Evolutionary conservation across 2,329 filamentous ascomycete species (phyloP).

Genomic region (Penicillium sp.): DNA sequence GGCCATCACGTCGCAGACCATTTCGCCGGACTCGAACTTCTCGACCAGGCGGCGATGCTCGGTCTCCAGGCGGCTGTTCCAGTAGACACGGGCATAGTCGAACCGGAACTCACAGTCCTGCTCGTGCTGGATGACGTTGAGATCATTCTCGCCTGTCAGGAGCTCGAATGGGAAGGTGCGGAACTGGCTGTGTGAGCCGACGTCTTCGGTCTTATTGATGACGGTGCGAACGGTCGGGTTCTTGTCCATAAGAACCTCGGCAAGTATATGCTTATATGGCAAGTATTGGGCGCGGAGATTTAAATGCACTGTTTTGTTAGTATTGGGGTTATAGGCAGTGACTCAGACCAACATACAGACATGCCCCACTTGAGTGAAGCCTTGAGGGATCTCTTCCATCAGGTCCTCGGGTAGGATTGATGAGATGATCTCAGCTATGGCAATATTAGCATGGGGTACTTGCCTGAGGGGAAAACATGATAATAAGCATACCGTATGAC

Average conservation of each 20-base stretch:
- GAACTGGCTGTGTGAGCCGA: conserved; percentile 80
- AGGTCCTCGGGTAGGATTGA: conserved; percentile 77
- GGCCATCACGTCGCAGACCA: conserved; percentile 94
- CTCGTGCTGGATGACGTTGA: conserved; percentile 80
- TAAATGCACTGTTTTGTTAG: conserved; percentile 64
- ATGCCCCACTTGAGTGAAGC: conserved; percentile 86
- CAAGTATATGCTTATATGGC: conserved; percentile 83
- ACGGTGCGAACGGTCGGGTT: conserved; percentile 78
- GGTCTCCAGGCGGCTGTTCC: conserved; percentile 87
- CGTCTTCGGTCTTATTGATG: conserved; percentile 91
- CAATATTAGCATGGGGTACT: conserved; percentile 9
- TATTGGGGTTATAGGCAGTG: not conserved
- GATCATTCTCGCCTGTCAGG: conserved; percentile 73
- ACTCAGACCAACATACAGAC: conserved; percentile 57
- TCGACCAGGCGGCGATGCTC: conserved; percentile 80
- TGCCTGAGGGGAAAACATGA: not conserved
- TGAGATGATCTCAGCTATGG: conserved; percentile 72
- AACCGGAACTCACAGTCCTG: conserved; percentile 84
- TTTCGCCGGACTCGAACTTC: conserved; percentile 77
- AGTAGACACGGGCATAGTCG: conserved; percentile 96
- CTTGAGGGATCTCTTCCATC: conserved; percentile 75
- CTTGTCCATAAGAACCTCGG: conserved; percentile 83
- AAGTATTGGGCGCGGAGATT: conserved; percentile 82
- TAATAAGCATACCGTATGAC: conserved; percentile 63
- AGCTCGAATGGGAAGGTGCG: conserved; percentile 93